Evolutionary conservation across 306 rosid species (phyloP).

Genomic region (Pyrus betulifolia): DNA sequence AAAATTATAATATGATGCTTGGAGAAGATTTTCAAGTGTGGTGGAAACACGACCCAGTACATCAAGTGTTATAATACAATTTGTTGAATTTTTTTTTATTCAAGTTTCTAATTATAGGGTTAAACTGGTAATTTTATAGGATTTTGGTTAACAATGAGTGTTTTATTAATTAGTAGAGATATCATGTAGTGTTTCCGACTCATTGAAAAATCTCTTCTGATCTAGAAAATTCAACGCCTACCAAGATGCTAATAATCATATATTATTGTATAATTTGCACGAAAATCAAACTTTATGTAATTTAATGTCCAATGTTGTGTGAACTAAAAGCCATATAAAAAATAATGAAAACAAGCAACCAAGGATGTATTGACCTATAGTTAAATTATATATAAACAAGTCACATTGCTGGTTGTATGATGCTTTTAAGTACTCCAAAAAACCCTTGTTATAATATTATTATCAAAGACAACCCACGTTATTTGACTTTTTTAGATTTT

Average conservation of each 20-base stretch:
- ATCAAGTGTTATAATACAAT: too few relatives aligned
- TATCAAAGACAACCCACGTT: neutral
- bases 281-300: neutral
- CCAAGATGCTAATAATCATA: neutral
- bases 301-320: neutral
- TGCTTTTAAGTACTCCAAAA: neutral
- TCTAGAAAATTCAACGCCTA: neutral
- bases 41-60: too few relatives aligned
- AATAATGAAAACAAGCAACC: neutral
- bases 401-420: neutral
- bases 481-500: neutral
- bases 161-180: too few relatives aligned
- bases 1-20: too few relatives aligned
- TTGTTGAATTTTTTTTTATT: too few relatives aligned
- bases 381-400: neutral
- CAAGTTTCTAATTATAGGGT: too few relatives aligned
- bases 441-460: neutral
- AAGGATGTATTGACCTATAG: neutral
- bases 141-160: too few relatives aligned
- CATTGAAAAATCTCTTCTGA: rapidly evolving
- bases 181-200: too few relatives aligned
- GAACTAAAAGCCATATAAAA: neutral
- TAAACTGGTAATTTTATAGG: too few relatives aligned
- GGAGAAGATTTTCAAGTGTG: too few relatives aligned
- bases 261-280: neutral